A percentile compares a stretch with the other conserved stretches of the same genome.
These are phyloP conservation scores for Prototheca cutis DNA, from an alignment of 163 green algal genomes.

Conservation along the genomic window DNA sequence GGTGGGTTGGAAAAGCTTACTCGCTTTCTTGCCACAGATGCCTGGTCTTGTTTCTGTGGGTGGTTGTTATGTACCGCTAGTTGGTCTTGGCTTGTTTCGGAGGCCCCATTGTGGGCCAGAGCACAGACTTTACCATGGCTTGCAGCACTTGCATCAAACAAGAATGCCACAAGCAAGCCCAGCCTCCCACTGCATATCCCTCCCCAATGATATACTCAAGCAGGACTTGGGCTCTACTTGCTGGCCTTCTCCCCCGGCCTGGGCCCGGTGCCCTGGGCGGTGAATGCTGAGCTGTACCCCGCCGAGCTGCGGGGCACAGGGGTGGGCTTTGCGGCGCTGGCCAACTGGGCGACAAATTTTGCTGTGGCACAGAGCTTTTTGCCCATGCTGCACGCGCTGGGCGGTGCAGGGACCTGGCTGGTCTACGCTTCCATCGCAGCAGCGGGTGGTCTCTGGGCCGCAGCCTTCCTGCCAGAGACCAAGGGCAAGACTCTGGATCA, in stretches of 20 bases:
- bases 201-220: too few relatives aligned
- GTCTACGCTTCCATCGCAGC: constrained; percentile 35
- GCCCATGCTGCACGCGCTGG: constrained; percentile 29
- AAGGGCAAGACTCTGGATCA: constrained; percentile 22
- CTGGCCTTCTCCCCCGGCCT: constrained; percentile 56
- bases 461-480: constrained; percentile 45
- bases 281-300: constrained; percentile 62
- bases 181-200: neutral
- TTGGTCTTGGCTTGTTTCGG: too few relatives aligned
- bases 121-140: too few relatives aligned
- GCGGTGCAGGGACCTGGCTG: constrained; percentile 31
- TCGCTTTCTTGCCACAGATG: too few relatives aligned
- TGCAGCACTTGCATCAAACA: too few relatives aligned
- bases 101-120: too few relatives aligned
- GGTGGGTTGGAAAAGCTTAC: too few relatives aligned
- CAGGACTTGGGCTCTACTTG: constrained; percentile 48
- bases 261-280: constrained; percentile 60
- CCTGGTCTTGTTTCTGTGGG: neutral
- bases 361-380: constrained; percentile 55
- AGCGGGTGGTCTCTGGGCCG: constrained; percentile 32
- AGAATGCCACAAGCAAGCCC: too few relatives aligned
- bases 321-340: constrained; percentile 37
- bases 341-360: constrained; percentile 63
- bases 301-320: constrained; percentile 26
- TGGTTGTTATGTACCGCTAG: too few relatives aligned